These are phyloP conservation scores for Fusarium stilboides DNA, from an alignment of 2,329 filamentous ascomycete genomes.

Conservation along the genomic window DNA sequence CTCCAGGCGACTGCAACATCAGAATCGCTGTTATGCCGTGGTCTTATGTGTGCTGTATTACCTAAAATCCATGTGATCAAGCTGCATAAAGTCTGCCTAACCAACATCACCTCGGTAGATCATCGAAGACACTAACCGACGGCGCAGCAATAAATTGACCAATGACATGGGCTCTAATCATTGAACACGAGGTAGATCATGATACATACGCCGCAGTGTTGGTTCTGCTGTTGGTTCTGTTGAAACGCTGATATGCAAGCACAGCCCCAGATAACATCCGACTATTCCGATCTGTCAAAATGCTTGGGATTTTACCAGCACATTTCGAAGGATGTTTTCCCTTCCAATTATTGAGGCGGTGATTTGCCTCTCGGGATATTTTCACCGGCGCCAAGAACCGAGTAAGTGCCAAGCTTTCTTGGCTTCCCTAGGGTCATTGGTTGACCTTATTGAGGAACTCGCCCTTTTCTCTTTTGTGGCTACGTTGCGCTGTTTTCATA, in stretches of 20 bases:
- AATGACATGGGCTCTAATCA: not conserved
- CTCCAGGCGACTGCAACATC: not conserved
- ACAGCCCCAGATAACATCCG: not conserved
- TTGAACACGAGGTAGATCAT: not conserved
- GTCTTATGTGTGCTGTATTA: not conserved
- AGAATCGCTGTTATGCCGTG: too few relatives aligned
- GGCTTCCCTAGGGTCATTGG: not conserved
- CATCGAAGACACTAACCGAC: not conserved
- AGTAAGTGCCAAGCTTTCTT: constrained; percentile 22
- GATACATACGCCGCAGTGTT: too few relatives aligned
- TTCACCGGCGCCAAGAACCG: constrained; percentile 16
- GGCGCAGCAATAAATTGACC: not conserved
- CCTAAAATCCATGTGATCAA: too few relatives aligned
- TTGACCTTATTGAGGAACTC: not conserved
- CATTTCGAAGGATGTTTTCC: too few relatives aligned
- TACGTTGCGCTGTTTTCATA: not conserved
- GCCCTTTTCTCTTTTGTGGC: not conserved
- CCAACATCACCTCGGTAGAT: not conserved
- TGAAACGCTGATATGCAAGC: not conserved
- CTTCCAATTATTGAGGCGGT: too few relatives aligned
- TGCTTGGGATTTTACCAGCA: too few relatives aligned
- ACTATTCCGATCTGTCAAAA: too few relatives aligned
- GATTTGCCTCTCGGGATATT: not conserved
- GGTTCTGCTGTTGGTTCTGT: not conserved
- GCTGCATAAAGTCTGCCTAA: not conserved